Percentiles rank a stretch among this genome's conserved stretches.
Evolutionary conservation across 805 yeast genomes (phyloP).

Genomic region (Tetrapisispora phaffii): DNA sequence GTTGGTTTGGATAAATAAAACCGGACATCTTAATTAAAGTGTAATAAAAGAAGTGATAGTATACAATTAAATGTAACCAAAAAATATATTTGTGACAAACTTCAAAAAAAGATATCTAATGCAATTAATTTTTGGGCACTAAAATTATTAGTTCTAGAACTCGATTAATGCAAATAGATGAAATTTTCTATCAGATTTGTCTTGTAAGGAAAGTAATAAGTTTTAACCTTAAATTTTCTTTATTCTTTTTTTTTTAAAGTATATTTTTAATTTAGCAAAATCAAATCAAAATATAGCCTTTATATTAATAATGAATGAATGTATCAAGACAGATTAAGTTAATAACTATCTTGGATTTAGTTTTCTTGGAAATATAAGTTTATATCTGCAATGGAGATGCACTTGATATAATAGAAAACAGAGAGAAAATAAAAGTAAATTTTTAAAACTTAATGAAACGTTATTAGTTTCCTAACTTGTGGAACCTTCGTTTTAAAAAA

Average conservation of each 20-base stretch:
- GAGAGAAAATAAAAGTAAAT: background rate
- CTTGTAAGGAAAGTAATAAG: background rate
- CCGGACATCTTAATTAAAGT: background rate
- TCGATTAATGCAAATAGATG: background rate
- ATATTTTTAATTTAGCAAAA: background rate
- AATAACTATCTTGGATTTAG: conserved; percentile 24
- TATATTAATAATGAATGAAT: background rate
- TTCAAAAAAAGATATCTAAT: background rate
- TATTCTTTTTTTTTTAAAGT: background rate
- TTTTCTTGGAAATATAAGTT: background rate
- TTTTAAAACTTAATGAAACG: background rate
- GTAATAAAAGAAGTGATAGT: background rate
- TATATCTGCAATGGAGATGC: background rate
- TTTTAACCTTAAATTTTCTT: background rate
- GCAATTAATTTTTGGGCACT: background rate
- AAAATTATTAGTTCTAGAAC: background rate
- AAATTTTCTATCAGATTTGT: background rate
- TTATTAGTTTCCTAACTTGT: conserved; percentile 1
- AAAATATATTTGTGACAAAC: background rate
- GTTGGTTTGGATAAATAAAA: background rate
- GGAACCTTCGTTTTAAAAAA: conserved; percentile 3
- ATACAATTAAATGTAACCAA: conserved; percentile 1
- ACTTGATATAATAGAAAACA: background rate
- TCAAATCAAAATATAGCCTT: background rate
- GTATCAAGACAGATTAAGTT: conserved; percentile 25